phyloP scores from a whole-genome alignment of 2,329 filamentous ascomycete genomes.

The Colletotrichum gigasporum region DNA sequence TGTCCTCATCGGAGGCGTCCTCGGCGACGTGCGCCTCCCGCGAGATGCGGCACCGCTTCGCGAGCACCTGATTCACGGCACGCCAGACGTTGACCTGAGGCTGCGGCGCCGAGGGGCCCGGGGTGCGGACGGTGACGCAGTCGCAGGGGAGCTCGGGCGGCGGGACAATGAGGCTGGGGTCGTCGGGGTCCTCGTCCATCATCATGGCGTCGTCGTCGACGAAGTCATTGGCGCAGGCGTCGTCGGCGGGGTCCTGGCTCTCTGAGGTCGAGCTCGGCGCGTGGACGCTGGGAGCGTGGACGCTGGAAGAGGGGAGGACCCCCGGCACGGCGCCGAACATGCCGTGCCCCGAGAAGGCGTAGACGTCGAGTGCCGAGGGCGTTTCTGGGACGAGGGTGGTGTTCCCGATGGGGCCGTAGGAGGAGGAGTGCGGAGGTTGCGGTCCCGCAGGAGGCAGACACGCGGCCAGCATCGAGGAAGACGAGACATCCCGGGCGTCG shows the following conservation, averaged over 20 bases:
- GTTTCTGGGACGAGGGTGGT: neutral
- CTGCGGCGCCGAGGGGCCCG: neutral
- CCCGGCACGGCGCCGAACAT: neutral
- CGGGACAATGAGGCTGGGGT: constrained; percentile 14
- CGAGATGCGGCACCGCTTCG: constrained; percentile 26
- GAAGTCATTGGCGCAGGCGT: no score
- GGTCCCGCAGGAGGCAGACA: neutral
- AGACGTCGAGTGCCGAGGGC: neutral
- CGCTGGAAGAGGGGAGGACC: neutral
- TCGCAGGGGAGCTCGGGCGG: constrained; percentile 10
- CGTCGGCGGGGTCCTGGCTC: constrained; percentile 14
- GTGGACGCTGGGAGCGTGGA: constrained; percentile 9
- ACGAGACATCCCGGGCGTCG: neutral
- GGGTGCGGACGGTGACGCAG: neutral
- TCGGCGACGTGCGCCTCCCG: constrained; percentile 28
- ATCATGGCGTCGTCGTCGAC: neutral
- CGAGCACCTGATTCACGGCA: constrained; percentile 35
- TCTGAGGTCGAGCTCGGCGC: constrained; percentile 19
- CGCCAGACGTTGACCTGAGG: constrained; percentile 37
- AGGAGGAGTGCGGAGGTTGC: neutral
- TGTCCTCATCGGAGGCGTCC: constrained; percentile 37
- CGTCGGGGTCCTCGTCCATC: neutral
- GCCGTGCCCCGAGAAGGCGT: no score
- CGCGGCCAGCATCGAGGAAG: neutral
- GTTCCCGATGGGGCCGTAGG: neutral